Conservation (phyloP, 352 stramenopile species). For the Pythium plurisporium region DNA sequence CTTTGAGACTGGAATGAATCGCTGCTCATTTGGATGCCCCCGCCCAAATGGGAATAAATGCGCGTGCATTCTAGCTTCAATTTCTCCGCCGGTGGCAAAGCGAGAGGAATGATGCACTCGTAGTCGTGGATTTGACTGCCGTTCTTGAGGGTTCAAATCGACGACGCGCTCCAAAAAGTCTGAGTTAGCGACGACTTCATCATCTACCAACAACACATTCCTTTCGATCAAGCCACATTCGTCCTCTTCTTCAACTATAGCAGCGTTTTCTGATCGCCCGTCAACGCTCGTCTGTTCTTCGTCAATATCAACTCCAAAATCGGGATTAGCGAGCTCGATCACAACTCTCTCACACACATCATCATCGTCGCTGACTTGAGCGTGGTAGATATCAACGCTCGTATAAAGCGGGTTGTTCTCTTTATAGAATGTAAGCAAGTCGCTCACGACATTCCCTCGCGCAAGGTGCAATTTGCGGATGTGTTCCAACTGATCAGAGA, state of each 20-base stretch:
- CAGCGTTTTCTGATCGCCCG: background rate
- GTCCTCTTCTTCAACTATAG: background rate
- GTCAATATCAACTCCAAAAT: background rate
- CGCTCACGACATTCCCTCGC: background rate
- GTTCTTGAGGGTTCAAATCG: background rate
- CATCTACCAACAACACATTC: background rate
- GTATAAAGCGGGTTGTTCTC: background rate
- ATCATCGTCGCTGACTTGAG: background rate
- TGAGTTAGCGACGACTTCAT: background rate
- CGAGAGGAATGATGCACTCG: slow-evolving; percentile 8
- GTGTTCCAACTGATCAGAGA: slow-evolving; percentile 5
- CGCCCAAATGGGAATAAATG: slow-evolving; percentile 18
- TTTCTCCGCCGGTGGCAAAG: background rate
- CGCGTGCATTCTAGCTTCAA: slow-evolving; percentile 12
- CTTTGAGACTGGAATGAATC: background rate
- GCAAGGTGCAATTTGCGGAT: slow-evolving; percentile 17
- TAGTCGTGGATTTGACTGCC: background rate
- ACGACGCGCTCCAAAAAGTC: background rate
- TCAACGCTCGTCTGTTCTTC: background rate
- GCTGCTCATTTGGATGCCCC: slow-evolving; percentile 7
- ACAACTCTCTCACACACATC: background rate
- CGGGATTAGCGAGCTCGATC: background rate
- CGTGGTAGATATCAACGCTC: background rate
- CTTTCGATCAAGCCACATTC: slow-evolving; percentile 6
- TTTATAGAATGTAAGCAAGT: slow-evolving; percentile 6